Evolutionary conservation across 164 flowering plant species (phyloP).

Genomic region (Nymphaea thermarum): DNA sequence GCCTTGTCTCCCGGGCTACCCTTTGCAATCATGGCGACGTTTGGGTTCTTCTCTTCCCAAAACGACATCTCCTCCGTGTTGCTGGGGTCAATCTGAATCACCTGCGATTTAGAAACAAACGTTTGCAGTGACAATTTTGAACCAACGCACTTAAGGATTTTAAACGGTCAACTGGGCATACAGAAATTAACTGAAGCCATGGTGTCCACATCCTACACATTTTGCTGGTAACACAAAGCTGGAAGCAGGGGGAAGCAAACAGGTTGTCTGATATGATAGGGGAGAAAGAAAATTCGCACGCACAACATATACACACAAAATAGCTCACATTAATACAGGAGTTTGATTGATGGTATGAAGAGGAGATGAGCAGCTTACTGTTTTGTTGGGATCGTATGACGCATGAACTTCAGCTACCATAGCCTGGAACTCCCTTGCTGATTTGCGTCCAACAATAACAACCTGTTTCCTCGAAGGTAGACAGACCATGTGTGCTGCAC

Average conservation of each 20-base stretch:
- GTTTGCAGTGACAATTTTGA: too few relatives aligned
- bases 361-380: slow-evolving; percentile 27
- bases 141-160: too few relatives aligned
- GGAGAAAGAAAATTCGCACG: too few relatives aligned
- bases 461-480: slow-evolving; percentile 69
- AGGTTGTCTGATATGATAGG: too few relatives aligned
- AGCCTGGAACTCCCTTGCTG: slow-evolving; percentile 32
- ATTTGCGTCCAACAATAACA: slow-evolving; percentile 61
- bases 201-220: too few relatives aligned
- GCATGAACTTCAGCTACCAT: slow-evolving; percentile 78
- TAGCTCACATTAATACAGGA: too few relatives aligned
- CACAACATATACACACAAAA: too few relatives aligned
- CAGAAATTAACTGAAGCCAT: too few relatives aligned
- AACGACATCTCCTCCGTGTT: slow-evolving; percentile 52
- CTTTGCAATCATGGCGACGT: slow-evolving; percentile 52
- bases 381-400: slow-evolving; percentile 59
- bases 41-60: slow-evolving; percentile 57
- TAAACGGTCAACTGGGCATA: too few relatives aligned
- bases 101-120: slow-evolving; percentile 24
- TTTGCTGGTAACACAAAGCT: too few relatives aligned
- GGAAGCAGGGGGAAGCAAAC: too few relatives aligned
- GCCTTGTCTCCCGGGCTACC: slow-evolving; percentile 31
- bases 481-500: slow-evolving; percentile 73
- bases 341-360: too few relatives aligned
- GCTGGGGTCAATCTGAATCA: slow-evolving; percentile 68